These are phyloP conservation scores for Dryadomyces quercus-mongolicae DNA, from an alignment of 2,329 filamentous ascomycete genomes.

Conservation along the genomic window DNA sequence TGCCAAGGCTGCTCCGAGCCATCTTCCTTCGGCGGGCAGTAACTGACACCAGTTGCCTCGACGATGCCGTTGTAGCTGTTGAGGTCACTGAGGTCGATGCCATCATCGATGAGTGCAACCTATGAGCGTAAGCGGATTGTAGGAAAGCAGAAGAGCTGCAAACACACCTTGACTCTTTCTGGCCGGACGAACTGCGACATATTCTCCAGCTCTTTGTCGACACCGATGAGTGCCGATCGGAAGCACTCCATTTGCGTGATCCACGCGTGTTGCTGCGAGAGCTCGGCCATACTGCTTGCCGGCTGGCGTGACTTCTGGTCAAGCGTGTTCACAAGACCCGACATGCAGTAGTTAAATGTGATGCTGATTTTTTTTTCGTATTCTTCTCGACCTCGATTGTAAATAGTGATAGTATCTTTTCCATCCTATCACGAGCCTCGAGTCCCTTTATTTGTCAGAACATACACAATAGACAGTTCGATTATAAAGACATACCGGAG, in stretches of 20 bases:
- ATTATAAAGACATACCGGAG: conserved; percentile 10
- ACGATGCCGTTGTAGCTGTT: conserved; percentile 8
- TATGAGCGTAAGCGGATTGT: not conserved
- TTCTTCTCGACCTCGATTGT: not conserved
- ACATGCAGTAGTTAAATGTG: not conserved
- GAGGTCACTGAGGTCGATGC: conserved; percentile 20
- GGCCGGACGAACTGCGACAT: conserved; percentile 7
- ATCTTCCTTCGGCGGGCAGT: conserved; percentile 13
- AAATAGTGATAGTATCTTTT: not conserved
- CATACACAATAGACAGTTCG: not conserved
- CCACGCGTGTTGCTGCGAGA: conserved; percentile 15
- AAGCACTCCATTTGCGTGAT: conserved; percentile 17
- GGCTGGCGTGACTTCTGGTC: not conserved
- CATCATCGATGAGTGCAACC: conserved; percentile 26
- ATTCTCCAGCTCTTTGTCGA: not conserved
- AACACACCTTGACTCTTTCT: conserved; percentile 14
- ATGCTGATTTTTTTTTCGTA: not conserved
- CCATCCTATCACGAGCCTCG: not conserved
- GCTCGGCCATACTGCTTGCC: conserved; percentile 3
- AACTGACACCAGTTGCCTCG: conserved; percentile 17
- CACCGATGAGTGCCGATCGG: conserved; percentile 7
- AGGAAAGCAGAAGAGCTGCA: no score
- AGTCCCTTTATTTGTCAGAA: not conserved
- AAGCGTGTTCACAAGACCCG: not conserved
- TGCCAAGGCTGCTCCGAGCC: conserved; percentile 17